Evolutionary conservation across 148 eudicot genomes (phyloP), one percentile per base, ranked within the genome.

Genomic region (Vaccinium macrocarpon): DNA sequence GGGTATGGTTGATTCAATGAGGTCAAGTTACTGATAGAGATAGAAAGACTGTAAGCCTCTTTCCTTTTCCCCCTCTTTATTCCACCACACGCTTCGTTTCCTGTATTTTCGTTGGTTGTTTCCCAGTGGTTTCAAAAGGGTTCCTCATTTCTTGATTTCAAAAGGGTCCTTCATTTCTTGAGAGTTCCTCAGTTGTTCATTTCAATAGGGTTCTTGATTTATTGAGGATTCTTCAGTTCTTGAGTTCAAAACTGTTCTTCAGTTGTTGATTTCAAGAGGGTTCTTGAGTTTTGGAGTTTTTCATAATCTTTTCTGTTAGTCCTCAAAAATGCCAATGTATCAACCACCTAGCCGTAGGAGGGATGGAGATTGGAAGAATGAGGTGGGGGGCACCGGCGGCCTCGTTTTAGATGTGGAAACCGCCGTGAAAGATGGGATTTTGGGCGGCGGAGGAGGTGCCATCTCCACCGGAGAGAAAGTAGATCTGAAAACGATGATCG

Each of bases 401-500:
- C 96, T 92, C 5, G 90, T 92, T 0, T 70, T 93, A 78, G 96
- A 92, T 92, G 91, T 93, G 62, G 94, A 91, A 64, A 92, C 94
- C n/a, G 98, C 97, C 50, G 94, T 93, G 6, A 93, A 92, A 84
- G 97, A 87, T 27, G 98, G 97, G 2, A 88, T 95, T 4, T 82
- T 93, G 82, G 97, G 87, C 15, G 87, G 81, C 48, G 87, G 82
- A 46, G 86, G 76, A 0, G 35, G 73, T 8, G 73, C 18, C 6
- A 27, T 27, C 42, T 19, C 56, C 38, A 83, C 85, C 19, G 59
- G 75, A 1, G 89, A 87, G 80, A 92, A 91, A 32, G 8, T 94
- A 61, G 95, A 93, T 94, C 95, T 95, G 86, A 95, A 93, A 87
- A 95, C 91, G 83, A 94, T 95, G 97, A 91, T 95, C 1, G 92